Evolutionary conservation across 192 early-diverging fungal species (phyloP).

Genomic region (Rhizophagus clarus): DNA sequence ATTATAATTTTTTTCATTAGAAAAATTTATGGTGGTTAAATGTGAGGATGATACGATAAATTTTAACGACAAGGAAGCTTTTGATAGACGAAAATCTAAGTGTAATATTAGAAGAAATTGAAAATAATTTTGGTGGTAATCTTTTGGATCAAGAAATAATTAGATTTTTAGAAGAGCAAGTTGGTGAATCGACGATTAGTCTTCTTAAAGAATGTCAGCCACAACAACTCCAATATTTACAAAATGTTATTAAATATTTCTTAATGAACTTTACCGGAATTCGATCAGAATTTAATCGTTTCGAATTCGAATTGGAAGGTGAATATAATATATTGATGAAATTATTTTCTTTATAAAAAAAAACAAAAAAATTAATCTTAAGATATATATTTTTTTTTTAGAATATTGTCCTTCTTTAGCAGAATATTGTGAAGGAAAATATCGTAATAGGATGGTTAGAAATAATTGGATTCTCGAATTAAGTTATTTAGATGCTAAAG

Average conservation of each 20-base stretch:
- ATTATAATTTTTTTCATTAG: neutral
- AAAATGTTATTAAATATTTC: neutral
- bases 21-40: constrained; percentile 59
- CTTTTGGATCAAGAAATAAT: neutral
- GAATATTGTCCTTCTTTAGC: neutral
- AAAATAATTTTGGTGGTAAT: neutral
- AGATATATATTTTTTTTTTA: neutral
- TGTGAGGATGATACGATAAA: constrained; percentile 57
- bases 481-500: neutral
- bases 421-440: neutral
- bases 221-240: neutral
- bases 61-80: constrained; percentile 38
- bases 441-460: neutral
- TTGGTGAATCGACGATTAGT: neutral
- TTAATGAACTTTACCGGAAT: neutral
- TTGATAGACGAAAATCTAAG: neutral
- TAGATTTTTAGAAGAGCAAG: neutral
- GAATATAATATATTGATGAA: neutral
- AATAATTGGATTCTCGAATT: neutral
- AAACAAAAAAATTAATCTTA: neutral
- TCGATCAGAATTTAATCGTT: neutral
- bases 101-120: neutral
- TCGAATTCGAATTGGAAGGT: neutral
- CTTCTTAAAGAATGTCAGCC: neutral
- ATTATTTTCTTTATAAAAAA: neutral